Base-by-base conservation (phyloP, 768 basidiomycete genomes). In the Leccinellum rugosiceps region DNA sequence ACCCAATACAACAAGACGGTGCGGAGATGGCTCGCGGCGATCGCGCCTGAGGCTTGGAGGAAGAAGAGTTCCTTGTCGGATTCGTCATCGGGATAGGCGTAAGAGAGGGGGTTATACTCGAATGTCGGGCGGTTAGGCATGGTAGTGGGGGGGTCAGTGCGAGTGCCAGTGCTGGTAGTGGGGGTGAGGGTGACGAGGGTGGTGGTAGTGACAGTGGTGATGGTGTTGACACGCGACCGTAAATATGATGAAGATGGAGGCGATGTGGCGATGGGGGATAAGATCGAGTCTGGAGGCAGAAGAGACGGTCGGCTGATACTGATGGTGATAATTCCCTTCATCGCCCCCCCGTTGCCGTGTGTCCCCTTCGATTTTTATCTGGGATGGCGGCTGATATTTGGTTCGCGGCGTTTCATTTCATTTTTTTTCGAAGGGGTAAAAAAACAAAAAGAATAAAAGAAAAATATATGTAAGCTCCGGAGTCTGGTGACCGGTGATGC, bases 1-100 rank as follows among this genome's bases (percentile, higher is more conserved):
- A 65, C 63, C 69, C 68, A 69, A 51, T 69, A 71, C 31, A 69
- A 17, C 17, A 71, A 21, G 44, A 67, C 63, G 30, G 49, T 45
- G 21, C 59, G 54, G 14, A 52, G 47, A 5, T 56, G 45, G 34
- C 3, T 6, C 14, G 59, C 52, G 48, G 59, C 52, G 53, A 50
- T 23, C 34, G 50, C 38, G 3, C 57, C 58, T 4, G 67, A 32
- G 2, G 60, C 63, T 38, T 67, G 69, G 28, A 43, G 41, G 5
- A 69, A 26, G 38, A 62, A 71, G 50, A 69, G 26, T 6, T 62
- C 62, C 50, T 69, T 69, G 59, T 62, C 54, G 4, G 67, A 59
- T 41, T 66, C 53, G 59, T 71, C 62, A 48, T 71, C 70, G 35
- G 63, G 66, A 14, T 58, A 66, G 0, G 51, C 54, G 45, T 50